phyloP scores from a whole-genome alignment of 1,284 basidiomycete genomes.

The Apiotrichum mycotoxinovorans region DNA sequence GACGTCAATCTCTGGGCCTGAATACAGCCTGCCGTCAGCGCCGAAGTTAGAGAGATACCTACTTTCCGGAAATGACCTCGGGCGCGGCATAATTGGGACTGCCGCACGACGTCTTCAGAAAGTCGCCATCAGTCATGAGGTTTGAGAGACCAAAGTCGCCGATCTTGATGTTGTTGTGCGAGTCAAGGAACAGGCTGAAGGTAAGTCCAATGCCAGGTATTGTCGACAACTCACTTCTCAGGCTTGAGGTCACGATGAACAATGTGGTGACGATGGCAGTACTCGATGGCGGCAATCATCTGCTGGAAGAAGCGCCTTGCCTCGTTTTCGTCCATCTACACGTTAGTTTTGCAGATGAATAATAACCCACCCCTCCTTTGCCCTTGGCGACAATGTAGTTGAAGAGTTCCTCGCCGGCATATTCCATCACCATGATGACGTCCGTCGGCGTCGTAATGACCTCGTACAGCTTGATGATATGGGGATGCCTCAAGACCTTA shows the following conservation, averaged over 20 bases:
- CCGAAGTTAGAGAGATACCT: slow-evolving; percentile 23
- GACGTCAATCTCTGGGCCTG: slow-evolving; percentile 94
- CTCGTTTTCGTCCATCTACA: slow-evolving; percentile 75
- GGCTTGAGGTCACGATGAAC: slow-evolving; percentile 95
- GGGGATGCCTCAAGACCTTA: slow-evolving; percentile 82
- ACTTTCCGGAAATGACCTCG: slow-evolving; percentile 85
- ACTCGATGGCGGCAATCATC: slow-evolving; percentile 91
- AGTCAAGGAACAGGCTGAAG: slow-evolving; percentile 53
- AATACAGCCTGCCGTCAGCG: slow-evolving; percentile 60
- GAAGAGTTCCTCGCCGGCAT: slow-evolving; percentile 87
- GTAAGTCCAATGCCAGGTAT: not conserved
- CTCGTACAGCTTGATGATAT: slow-evolving; percentile 97
- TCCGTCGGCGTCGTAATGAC: slow-evolving; percentile 89
- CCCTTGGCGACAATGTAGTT: slow-evolving; percentile 91
- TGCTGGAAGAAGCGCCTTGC: slow-evolving; percentile 93
- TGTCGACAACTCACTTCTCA: slow-evolving; percentile 61
- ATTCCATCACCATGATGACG: slow-evolving; percentile 95
- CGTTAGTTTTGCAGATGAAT: not conserved
- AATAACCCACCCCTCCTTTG: slow-evolving; percentile 44
- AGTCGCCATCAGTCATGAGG: slow-evolving; percentile 90
- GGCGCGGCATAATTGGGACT: slow-evolving; percentile 96
- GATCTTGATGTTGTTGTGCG: slow-evolving; percentile 70
- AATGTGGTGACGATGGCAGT: slow-evolving; percentile 89
- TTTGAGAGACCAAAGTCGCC: slow-evolving; percentile 93
- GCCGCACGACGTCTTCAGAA: slow-evolving; percentile 89